phyloP scores from a whole-genome alignment of 192 early-diverging fungal species.

The Entomortierella beljakovae region DNA sequence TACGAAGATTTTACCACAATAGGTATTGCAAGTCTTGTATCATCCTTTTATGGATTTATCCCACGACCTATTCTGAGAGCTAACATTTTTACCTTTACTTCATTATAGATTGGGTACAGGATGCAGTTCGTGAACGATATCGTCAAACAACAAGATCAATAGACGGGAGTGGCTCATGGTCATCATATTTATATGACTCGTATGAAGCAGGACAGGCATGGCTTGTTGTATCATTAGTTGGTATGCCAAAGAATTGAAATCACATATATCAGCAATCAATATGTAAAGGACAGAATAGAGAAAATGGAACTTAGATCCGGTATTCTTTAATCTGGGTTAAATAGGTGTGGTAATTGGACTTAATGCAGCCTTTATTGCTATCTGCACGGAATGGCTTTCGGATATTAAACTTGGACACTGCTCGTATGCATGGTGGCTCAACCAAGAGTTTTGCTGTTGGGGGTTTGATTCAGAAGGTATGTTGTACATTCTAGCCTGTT shows the following conservation, averaged over 20 bases:
- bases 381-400: conserved; percentile 91
- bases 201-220: conserved; percentile 86
- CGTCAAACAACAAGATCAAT: conserved; percentile 56
- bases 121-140: conserved; percentile 70
- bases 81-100: not conserved
- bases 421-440: conserved; percentile 86
- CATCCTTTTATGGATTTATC: not conserved
- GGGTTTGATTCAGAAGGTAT: conserved; percentile 70
- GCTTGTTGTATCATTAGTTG: conserved; percentile 87
- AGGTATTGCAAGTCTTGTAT: conserved; percentile 39
- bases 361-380: conserved; percentile 89
- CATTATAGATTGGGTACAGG: conserved; percentile 72
- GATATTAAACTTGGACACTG: conserved; percentile 92
- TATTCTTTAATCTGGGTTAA: too few species aligned
- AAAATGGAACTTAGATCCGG: too few species aligned
- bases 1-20: conserved; percentile 80
- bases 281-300: not conserved
- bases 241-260: conserved; percentile 48
- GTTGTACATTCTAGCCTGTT: not conserved
- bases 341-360: conserved; percentile 78
- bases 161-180: conserved; percentile 61
- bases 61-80: not conserved
- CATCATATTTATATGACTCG: conserved; percentile 59
- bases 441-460: conserved; percentile 96
- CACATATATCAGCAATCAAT: not conserved